A percentile compares a stretch with the other conserved stretches of the same genome.
These are phyloP conservation scores for Trametes pubescens DNA, from an alignment of 1,284 basidiomycete genomes.

Conservation along the genomic window DNA sequence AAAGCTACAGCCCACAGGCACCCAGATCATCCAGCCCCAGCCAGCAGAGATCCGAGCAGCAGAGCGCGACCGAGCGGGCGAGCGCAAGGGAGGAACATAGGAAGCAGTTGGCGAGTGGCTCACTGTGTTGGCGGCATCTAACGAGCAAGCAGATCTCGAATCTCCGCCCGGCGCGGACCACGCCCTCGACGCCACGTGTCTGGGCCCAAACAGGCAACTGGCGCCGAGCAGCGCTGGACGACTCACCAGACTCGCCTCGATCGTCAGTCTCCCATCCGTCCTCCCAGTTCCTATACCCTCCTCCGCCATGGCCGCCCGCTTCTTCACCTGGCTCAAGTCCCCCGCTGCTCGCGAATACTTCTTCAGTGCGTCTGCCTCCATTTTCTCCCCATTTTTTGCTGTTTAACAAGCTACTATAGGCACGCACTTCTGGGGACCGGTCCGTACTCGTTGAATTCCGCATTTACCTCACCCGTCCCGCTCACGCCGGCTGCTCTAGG, in stretches of 20 bases:
- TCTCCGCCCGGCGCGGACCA: constrained; percentile 10
- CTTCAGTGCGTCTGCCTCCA: constrained; percentile 73
- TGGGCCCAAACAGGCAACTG: constrained; percentile 4
- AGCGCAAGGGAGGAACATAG: background rate
- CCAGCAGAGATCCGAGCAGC: background rate
- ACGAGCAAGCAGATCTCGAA: background rate
- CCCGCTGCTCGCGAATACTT: constrained; percentile 93
- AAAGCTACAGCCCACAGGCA: background rate
- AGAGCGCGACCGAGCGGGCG: background rate
- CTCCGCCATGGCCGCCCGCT: constrained; percentile 75
- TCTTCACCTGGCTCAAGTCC: constrained; percentile 87
- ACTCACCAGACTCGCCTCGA: constrained; percentile 12
- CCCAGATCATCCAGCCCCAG: background rate
- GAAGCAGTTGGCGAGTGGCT: background rate
- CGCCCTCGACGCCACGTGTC: constrained; percentile 12
- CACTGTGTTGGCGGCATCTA: background rate
- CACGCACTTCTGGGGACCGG: constrained; percentile 97
- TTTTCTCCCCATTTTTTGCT: background rate
- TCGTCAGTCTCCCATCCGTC: background rate
- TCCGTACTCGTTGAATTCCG: constrained; percentile 48
- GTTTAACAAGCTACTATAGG: constrained; percentile 54
- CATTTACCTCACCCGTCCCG: constrained; percentile 19
- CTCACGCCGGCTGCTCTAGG: constrained; percentile 51
- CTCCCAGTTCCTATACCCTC: constrained; percentile 15
- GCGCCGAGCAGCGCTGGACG: constrained; percentile 12